Percentiles rank a stretch among this genome's conserved stretches.
These are phyloP conservation scores for Schizochytrium sp. DNA, from an alignment of 108 stramenopile genomes.

Conservation along the genomic window DNA sequence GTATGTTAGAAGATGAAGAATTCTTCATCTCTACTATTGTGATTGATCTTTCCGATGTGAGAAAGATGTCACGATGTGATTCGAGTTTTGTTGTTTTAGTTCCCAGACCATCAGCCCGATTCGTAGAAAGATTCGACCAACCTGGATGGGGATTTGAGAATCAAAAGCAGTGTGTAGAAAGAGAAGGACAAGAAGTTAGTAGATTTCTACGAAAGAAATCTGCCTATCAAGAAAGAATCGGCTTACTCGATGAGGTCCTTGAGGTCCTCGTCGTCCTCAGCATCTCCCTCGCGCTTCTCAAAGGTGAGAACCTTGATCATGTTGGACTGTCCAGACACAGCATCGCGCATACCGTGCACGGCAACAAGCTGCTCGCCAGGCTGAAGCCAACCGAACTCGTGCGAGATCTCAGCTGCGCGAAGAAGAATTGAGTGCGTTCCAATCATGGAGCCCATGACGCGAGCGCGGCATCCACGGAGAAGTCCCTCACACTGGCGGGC, in stretches of 20 bases:
- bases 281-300: slow-evolving; percentile 40
- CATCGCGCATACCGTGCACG: slow-evolving; percentile 82
- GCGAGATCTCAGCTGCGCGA: slow-evolving; percentile 81
- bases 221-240: background rate
- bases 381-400: slow-evolving; percentile 78
- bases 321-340: slow-evolving; percentile 73
- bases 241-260: slow-evolving; percentile 58
- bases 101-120: too few species aligned
- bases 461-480: slow-evolving; percentile 82
- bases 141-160: too few species aligned
- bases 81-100: too few species aligned
- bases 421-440: slow-evolving; percentile 82
- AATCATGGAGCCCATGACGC: slow-evolving; percentile 78
- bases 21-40: too few species aligned
- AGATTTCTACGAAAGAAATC: background rate
- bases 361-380: slow-evolving; percentile 89
- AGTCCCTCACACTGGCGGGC: slow-evolving; percentile 87
- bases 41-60: too few species aligned
- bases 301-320: slow-evolving; percentile 71
- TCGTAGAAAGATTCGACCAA: too few species aligned
- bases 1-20: too few species aligned
- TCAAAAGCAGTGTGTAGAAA: background rate
- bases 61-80: too few species aligned
- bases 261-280: slow-evolving; percentile 58
- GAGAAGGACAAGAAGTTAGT: background rate